Evolutionary conservation across 371 early-diverging fungal genomes (phyloP).

Genomic region (Mortierella sp.): DNA sequence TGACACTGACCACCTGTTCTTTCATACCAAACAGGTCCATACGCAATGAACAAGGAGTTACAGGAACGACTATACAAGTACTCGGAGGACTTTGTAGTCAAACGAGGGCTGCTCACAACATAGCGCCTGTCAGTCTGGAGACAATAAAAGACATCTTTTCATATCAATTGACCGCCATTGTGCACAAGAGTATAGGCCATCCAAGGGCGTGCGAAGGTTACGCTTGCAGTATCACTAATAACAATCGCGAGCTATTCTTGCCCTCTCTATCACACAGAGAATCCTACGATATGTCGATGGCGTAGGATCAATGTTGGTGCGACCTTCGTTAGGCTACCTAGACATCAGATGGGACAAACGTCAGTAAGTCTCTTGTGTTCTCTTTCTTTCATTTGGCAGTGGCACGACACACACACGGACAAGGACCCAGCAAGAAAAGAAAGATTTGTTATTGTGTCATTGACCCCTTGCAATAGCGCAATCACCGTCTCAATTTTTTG

Average conservation of each 20-base stretch:
- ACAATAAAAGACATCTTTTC: not conserved
- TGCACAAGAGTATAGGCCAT: not conserved
- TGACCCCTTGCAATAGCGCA: not conserved
- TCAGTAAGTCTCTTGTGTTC: not conserved
- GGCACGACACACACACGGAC: too few species aligned
- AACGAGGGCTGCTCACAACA: constrained; percentile 25
- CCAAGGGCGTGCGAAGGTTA: too few species aligned
- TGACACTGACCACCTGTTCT: not conserved
- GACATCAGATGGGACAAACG: not conserved
- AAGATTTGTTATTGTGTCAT: not conserved
- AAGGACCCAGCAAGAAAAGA: not conserved
- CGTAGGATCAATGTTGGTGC: not conserved
- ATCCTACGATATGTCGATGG: not conserved
- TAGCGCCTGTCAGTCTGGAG: not conserved
- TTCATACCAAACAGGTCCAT: constrained; percentile 22
- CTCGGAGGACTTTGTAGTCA: constrained; percentile 47
- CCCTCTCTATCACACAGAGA: not conserved
- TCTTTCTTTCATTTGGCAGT: not conserved
- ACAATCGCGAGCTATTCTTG: too few species aligned
- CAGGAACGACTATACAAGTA: constrained; percentile 50
- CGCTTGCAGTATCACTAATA: too few species aligned
- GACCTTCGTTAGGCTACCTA: not conserved
- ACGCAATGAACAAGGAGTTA: constrained; percentile 47
- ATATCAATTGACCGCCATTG: not conserved
- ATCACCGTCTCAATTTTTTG: not conserved